Conservation (phyloP, 345 rosid genomes). For the Adansonia digitata region DNA sequence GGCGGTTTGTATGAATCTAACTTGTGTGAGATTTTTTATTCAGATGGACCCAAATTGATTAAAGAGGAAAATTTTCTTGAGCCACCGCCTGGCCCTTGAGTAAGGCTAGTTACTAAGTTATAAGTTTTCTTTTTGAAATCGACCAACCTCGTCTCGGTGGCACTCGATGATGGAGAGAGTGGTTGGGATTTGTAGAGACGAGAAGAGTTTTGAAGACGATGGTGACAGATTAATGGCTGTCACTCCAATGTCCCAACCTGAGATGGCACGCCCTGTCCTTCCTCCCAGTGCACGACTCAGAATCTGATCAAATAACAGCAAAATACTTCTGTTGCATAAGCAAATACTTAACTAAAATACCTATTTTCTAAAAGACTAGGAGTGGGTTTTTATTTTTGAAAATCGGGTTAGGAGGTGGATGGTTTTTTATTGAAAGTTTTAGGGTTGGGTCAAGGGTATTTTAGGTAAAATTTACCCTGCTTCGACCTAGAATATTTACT, state of each 20-base stretch:
- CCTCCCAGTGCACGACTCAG: slow-evolving; percentile 65
- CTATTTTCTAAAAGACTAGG: too few species aligned
- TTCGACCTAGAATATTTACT: too few species aligned
- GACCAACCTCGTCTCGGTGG: slow-evolving; percentile 62
- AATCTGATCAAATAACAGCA: slow-evolving; percentile 29
- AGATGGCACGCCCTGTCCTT: slow-evolving; percentile 35
- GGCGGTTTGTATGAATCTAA: too few species aligned
- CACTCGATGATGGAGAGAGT: slow-evolving; percentile 44
- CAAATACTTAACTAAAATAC: background rate
- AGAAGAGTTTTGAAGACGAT: slow-evolving; percentile 26
- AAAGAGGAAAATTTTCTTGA: too few species aligned
- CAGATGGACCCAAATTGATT: too few species aligned
- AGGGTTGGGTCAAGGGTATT: too few species aligned
- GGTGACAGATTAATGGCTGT: slow-evolving; percentile 38
- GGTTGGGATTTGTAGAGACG: slow-evolving; percentile 36
- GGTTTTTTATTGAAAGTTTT: too few species aligned
- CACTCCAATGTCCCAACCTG: slow-evolving; percentile 69
- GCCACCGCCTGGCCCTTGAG: too few species aligned
- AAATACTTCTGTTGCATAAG: background rate
- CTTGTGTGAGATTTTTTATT: too few species aligned
- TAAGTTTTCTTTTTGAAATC: background rate
- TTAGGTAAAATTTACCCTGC: too few species aligned
- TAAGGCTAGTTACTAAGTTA: too few species aligned
- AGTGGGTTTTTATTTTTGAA: background rate
- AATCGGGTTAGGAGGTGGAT: background rate